These are phyloP conservation scores for Phaeotremella skinneri DNA, from an alignment of 768 basidiomycete species.

Conservation along the genomic window DNA sequence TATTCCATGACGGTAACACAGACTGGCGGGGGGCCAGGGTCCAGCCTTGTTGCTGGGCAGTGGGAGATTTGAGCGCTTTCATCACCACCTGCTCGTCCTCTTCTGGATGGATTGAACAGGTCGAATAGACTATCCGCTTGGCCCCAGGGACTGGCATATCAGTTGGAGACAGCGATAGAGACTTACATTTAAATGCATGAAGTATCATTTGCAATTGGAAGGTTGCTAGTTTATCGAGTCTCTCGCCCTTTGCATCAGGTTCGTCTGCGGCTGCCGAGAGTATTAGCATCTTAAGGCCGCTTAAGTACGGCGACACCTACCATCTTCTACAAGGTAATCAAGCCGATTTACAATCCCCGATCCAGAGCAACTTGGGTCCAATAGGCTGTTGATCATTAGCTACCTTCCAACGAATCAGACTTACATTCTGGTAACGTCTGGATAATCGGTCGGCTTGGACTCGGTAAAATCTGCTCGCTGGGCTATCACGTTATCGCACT, in stretches of 20 bases:
- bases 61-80: conserved; percentile 67
- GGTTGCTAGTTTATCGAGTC: conserved; percentile 75
- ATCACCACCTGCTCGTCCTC: conserved; percentile 93
- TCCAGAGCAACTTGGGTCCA: conserved; percentile 96
- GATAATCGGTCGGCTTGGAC: conserved; percentile 68
- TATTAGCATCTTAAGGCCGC: not conserved
- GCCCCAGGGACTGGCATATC: conserved; percentile 66
- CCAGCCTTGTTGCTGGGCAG: conserved; percentile 65
- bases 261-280: conserved; percentile 54
- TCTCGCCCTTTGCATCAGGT: conserved; percentile 59
- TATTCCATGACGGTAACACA: conserved; percentile 76
- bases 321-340: conserved; percentile 75
- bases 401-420: conserved; percentile 38
- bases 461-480: conserved; percentile 79
- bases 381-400: conserved; percentile 58
- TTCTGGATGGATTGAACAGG: conserved; percentile 86
- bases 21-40: conserved; percentile 63
- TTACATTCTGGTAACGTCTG: conserved; percentile 79
- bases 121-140: conserved; percentile 86
- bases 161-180: not conserved
- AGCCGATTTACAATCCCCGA: conserved; percentile 88
- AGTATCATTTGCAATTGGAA: conserved; percentile 89
- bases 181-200: conserved; percentile 91
- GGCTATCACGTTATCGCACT: conserved; percentile 74
- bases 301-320: conserved; percentile 52